Evolutionary conservation across 106 monocot genomes (phyloP).

Genomic region (Dioscorea zingiberensis): DNA sequence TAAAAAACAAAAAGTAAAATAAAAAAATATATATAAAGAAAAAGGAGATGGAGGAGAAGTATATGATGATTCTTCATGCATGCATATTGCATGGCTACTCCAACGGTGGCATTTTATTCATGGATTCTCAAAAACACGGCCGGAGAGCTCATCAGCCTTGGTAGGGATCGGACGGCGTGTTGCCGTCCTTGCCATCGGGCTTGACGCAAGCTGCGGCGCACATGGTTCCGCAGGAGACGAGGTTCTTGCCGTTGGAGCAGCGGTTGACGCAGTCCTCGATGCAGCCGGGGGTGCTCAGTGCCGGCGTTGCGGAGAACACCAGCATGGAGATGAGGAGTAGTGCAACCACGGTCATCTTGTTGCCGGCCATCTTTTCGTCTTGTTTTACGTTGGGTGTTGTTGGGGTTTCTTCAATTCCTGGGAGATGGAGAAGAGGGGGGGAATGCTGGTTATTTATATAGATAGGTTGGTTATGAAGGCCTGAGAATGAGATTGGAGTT

Average conservation of each 20-base stretch:
- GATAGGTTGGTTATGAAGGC: no score
- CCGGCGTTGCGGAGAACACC: conserved; percentile 5
- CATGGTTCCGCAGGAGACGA: conserved; percentile 18
- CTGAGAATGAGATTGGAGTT: no score
- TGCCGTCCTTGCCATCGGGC: background rate
- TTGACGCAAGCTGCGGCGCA: conserved; percentile 16
- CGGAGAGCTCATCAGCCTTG: background rate
- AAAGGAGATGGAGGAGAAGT: no score
- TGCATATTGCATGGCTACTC: no score
- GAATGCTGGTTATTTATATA: no score
- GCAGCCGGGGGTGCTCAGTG: conserved; percentile 10
- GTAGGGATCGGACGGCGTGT: background rate
- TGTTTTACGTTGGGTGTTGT: no score
- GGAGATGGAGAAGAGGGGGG: no score
- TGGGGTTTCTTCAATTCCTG: no score
- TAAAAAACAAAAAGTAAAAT: no score
- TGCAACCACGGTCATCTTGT: conserved; percentile 5
- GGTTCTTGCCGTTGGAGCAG: conserved; percentile 27
- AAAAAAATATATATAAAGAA: no score
- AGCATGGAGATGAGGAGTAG: conserved; percentile 11
- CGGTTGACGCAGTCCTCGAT: conserved; percentile 14
- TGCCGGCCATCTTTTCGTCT: conserved; percentile 9
- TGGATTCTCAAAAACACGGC: background rate
- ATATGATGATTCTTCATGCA: no score
- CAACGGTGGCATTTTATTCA: background rate